These are phyloP conservation scores for Claviceps sorghi DNA, from an alignment of 2,329 filamentous ascomycete species.

Conservation along the genomic window DNA sequence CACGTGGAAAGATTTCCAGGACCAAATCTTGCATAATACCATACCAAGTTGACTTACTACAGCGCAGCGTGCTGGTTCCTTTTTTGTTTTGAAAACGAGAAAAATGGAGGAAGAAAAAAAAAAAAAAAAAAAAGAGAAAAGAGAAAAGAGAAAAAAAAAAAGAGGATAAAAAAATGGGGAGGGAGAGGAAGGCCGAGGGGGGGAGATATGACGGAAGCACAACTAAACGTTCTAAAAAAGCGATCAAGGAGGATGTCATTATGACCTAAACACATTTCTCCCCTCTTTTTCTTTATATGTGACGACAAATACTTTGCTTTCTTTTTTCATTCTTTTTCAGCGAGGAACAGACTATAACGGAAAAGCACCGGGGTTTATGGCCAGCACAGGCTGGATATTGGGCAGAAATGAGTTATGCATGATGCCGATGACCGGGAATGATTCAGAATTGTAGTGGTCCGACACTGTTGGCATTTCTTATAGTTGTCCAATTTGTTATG, in stretches of 20 bases:
- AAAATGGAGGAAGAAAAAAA: not conserved
- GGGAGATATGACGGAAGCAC: not conserved
- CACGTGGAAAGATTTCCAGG: not conserved
- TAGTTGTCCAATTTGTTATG: not conserved
- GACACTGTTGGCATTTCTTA: not conserved
- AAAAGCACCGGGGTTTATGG: not conserved
- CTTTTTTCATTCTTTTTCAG: not conserved
- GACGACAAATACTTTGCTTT: too few species aligned
- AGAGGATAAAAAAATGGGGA: not conserved
- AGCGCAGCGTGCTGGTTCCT: not conserved
- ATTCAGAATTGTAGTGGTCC: too few species aligned
- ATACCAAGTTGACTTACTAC: not conserved
- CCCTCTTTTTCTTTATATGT: not conserved
- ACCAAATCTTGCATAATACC: not conserved
- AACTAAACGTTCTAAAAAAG: not conserved
- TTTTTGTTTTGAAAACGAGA: too few species aligned
- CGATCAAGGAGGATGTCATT: not conserved
- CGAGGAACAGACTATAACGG: not conserved
- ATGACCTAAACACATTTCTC: not conserved
- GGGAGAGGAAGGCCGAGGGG: too few species aligned
- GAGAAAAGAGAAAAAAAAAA: not conserved
- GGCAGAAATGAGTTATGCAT: not conserved
- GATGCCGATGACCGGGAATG: not conserved
- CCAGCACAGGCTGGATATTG: not conserved
- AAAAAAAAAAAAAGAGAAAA: not conserved